These are phyloP conservation scores for Limnomonas spitsbergensis DNA, from an alignment of 139 green algal genomes.

Conservation along the genomic window DNA sequence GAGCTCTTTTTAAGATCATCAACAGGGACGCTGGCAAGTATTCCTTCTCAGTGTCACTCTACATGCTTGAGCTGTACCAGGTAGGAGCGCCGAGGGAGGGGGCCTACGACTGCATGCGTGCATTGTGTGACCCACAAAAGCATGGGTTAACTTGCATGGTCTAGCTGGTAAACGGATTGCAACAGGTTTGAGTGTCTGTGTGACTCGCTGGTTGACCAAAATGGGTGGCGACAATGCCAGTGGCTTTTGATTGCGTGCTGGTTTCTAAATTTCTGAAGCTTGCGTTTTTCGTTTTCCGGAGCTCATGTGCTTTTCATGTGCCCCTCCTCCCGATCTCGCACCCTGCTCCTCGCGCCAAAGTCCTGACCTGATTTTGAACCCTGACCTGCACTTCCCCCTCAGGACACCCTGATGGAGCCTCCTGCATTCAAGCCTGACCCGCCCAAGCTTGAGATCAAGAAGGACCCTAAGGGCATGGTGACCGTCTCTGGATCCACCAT, in stretches of 20 bases:
- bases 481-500: constrained; percentile 79
- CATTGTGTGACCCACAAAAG: no score
- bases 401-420: constrained; percentile 70
- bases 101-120: no score
- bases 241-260: no score
- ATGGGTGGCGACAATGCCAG: no score
- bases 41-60: constrained; percentile 76
- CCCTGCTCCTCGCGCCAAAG: neutral
- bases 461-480: constrained; percentile 92
- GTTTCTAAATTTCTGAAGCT: no score
- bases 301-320: no score
- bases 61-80: constrained; percentile 98
- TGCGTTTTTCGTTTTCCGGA: no score
- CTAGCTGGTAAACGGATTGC: no score
- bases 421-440: constrained; percentile 18
- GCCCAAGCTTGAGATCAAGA: constrained; percentile 96
- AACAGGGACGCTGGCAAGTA: constrained; percentile 74
- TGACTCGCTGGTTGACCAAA: neutral
- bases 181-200: neutral
- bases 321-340: neutral
- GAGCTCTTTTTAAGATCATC: constrained; percentile 86
- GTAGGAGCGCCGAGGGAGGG: no score
- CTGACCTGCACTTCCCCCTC: neutral
- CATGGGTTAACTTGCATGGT: no score
- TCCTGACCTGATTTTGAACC: neutral